These are phyloP conservation scores for Symmetrospora coprosmae DNA, from an alignment of 768 basidiomycete genomes.

Conservation along the genomic window DNA sequence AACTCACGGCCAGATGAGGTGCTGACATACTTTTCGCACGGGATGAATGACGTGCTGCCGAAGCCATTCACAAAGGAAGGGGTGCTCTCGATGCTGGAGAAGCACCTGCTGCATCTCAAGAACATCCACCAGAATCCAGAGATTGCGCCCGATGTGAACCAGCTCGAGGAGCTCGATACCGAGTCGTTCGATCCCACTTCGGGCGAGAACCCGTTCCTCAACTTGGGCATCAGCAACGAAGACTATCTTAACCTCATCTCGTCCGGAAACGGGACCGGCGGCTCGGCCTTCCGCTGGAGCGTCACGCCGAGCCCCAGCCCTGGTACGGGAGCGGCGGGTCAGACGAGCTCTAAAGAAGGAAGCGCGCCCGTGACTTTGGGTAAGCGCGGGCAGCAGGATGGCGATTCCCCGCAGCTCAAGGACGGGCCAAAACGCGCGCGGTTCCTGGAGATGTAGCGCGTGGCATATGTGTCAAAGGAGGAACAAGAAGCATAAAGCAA, in stretches of 20 bases:
- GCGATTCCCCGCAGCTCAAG: too few relatives aligned
- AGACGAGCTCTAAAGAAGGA: too few relatives aligned
- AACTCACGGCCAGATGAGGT: constrained; percentile 87
- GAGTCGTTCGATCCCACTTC: constrained; percentile 47
- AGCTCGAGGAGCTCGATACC: constrained; percentile 51
- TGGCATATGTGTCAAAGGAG: too few relatives aligned
- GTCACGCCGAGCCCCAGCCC: too few relatives aligned
- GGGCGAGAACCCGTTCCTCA: constrained; percentile 56
- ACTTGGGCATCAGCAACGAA: constrained; percentile 75
- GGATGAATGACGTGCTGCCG: constrained; percentile 93
- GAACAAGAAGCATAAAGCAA: too few relatives aligned
- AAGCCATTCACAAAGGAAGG: constrained; percentile 96
- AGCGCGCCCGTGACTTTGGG: too few relatives aligned
- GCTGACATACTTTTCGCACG: constrained; percentile 73
- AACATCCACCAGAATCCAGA: constrained; percentile 49
- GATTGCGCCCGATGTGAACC: neutral
- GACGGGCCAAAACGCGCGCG: too few relatives aligned
- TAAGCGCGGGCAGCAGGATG: too few relatives aligned
- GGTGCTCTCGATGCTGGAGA: constrained; percentile 81
- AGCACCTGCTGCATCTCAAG: constrained; percentile 75
- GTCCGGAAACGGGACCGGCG: too few relatives aligned
- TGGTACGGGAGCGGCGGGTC: too few relatives aligned
- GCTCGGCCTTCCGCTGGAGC: too few relatives aligned
- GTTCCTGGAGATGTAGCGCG: too few relatives aligned
- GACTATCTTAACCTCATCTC: constrained; percentile 69